phyloP scores from a whole-genome alignment of 352 stramenopile genomes.

The Aphanomyces stellatus region DNA sequence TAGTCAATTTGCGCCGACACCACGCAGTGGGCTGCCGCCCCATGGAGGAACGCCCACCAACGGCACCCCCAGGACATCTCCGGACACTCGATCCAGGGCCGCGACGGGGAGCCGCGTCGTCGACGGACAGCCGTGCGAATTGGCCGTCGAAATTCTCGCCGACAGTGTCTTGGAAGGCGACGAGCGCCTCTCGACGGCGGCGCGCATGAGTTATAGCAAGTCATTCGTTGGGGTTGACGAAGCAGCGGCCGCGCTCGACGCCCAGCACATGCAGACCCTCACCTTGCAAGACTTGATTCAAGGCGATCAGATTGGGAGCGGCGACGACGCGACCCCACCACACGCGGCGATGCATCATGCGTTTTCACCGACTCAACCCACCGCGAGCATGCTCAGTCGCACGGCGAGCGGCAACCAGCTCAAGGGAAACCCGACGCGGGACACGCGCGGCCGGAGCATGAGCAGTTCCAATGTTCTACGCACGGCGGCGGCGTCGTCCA shows the following conservation, averaged over 20 bases:
- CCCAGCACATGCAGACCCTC: background rate
- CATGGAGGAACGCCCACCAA: background rate
- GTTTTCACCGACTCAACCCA: background rate
- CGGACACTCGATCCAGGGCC: background rate
- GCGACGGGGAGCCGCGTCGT: background rate
- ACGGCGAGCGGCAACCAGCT: slow-evolving; percentile 10
- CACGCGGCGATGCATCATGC: no score
- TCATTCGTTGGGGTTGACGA: slow-evolving; percentile 15
- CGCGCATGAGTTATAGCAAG: slow-evolving; percentile 8
- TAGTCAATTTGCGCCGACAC: background rate
- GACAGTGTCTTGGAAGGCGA: slow-evolving; percentile 18
- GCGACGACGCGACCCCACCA: background rate
- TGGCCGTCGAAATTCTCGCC: slow-evolving; percentile 18
- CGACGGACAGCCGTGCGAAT: slow-evolving; percentile 17
- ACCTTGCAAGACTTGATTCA: background rate
- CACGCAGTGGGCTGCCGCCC: background rate
- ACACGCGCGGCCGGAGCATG: slow-evolving; percentile 5
- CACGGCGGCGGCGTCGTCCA: background rate
- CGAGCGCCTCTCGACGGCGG: slow-evolving; percentile 4
- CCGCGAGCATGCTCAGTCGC: background rate
- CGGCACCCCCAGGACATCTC: background rate
- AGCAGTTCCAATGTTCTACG: slow-evolving; percentile 1
- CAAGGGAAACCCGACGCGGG: background rate
- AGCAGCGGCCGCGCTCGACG: background rate
- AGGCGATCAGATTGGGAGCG: background rate